Evolutionary conservation across 257 asterid genomes (phyloP).

Genomic region (Lavandula angustifolia): DNA sequence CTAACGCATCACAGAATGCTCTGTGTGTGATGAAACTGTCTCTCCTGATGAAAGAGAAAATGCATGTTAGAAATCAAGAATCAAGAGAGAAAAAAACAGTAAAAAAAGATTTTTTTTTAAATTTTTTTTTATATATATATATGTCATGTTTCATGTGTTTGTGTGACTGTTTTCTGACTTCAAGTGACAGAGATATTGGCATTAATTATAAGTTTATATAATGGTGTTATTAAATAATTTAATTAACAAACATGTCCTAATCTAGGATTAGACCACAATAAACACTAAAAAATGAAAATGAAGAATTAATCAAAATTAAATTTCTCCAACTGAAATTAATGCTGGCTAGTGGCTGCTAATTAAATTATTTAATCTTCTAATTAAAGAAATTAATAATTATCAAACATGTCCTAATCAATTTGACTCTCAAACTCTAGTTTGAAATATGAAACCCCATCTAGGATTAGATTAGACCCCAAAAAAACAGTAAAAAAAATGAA

Average conservation of each 20-base stretch:
- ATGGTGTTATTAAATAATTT: slow-evolving; percentile 11
- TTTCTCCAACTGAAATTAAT: no score
- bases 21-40: slow-evolving; percentile 94
- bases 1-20: slow-evolving; percentile 91
- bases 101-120: neutral
- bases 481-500: neutral
- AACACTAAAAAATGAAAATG: no score
- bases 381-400: neutral
- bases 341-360: no score
- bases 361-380: no score
- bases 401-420: slow-evolving; percentile 33
- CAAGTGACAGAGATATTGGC: slow-evolving; percentile 32
- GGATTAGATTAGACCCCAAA: slow-evolving; percentile 16
- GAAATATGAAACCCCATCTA: slow-evolving; percentile 30
- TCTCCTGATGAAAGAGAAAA: slow-evolving; percentile 53
- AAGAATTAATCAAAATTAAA: no score
- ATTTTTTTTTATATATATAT: no score
- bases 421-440: slow-evolving; percentile 30
- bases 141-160: neutral
- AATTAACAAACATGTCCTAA: slow-evolving; percentile 29
- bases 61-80: slow-evolving; percentile 16
- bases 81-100: slow-evolving; percentile 1
- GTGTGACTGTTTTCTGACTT: slow-evolving; percentile 18
- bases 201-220: slow-evolving; percentile 6
- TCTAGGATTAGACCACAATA: neutral